Percentiles rank a stretch among this genome's conserved stretches.
Evolutionary conservation across 495 filamentous ascomycete species (phyloP).

Genomic region (Tirmania nivea): DNA sequence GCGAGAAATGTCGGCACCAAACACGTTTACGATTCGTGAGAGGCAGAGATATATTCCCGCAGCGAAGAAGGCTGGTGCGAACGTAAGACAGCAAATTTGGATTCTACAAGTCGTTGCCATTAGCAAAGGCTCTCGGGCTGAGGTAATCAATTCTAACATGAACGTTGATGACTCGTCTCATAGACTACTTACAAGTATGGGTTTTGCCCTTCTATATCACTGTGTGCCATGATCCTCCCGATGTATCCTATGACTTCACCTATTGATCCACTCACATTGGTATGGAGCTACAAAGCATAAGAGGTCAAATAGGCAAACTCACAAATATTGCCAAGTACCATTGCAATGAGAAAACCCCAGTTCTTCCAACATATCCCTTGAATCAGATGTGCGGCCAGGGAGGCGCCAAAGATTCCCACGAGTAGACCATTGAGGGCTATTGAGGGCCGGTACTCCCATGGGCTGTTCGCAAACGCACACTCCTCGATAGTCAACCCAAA

Average conservation of each 20-base stretch:
- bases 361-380: conserved; percentile 24
- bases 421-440: conserved; percentile 23
- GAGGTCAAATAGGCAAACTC: background rate
- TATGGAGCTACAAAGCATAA: background rate
- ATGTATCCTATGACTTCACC: conserved; percentile 19
- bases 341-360: conserved; percentile 23
- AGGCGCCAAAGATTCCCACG: conserved; percentile 20
- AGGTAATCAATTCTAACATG: background rate
- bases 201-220: background rate
- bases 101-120: conserved; percentile 9
- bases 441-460: conserved; percentile 22
- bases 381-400: conserved; percentile 18
- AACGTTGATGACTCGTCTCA: no score
- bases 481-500: no score
- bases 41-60: conserved; percentile 46
- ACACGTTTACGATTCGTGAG: conserved; percentile 34
- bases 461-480: background rate
- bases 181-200: background rate
- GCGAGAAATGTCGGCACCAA: conserved; percentile 38
- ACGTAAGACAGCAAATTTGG: conserved; percentile 40
- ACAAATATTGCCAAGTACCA: conserved; percentile 20
- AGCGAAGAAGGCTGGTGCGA: conserved; percentile 41
- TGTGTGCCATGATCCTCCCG: background rate
- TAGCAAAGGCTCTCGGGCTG: background rate
- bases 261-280: background rate